Evolutionary conservation across 306 rosid genomes (phyloP).

Genomic region (Vicia faba): DNA sequence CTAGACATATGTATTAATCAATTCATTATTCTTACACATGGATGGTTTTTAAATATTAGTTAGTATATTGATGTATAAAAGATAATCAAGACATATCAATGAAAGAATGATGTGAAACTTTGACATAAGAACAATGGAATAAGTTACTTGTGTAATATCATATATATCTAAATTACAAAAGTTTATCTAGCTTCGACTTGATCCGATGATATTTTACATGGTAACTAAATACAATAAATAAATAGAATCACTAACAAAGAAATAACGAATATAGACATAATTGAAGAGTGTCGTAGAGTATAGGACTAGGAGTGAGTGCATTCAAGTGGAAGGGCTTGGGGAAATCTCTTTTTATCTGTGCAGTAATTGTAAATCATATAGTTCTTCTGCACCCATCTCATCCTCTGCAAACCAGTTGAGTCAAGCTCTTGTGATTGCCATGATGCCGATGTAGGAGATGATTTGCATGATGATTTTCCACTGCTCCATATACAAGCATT

Average conservation of each 20-base stretch:
- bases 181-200: no score
- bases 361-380: constrained; percentile 73
- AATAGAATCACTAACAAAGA: no score
- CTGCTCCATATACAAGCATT: constrained; percentile 54
- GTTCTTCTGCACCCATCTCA: constrained; percentile 63
- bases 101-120: neutral
- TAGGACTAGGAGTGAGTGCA: constrained; percentile 41
- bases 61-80: neutral
- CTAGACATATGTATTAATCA: no score
- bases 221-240: no score
- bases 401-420: constrained; percentile 45
- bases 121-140: neutral
- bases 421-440: constrained; percentile 63
- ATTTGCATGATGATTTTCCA: constrained; percentile 54
- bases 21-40: no score
- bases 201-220: no score
- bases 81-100: no score
- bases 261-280: no score
- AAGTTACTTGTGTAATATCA: neutral
- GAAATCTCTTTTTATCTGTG: constrained; percentile 57
- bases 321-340: constrained; percentile 61
- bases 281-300: no score
- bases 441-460: constrained; percentile 7
- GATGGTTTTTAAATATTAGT: no score
- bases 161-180: neutral